Conservation (phyloP, 495 filamentous ascomycete genomes). For the Xylaria palmicola region DNA sequence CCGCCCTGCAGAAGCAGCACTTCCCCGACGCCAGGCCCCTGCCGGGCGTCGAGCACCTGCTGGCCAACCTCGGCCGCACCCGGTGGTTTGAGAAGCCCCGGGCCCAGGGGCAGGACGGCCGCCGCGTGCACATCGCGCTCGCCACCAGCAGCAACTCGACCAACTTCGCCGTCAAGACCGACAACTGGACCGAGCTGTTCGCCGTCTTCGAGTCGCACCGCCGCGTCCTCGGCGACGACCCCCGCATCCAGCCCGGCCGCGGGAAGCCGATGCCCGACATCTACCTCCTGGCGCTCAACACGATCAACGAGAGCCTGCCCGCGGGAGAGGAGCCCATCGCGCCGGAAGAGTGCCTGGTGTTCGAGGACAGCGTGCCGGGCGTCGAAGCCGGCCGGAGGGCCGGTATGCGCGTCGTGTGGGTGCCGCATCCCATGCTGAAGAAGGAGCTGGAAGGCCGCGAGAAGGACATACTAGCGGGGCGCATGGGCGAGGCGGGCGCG, state of each 20-base stretch:
- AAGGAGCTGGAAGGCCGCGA: conserved; percentile 74
- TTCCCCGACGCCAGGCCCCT: conserved; percentile 76
- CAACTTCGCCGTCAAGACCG: conserved; percentile 80
- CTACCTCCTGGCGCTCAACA: conserved; percentile 81
- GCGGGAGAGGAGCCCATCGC: conserved; percentile 65
- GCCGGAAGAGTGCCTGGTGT: conserved; percentile 90
- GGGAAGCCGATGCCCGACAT: conserved; percentile 97
- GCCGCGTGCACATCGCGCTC: conserved; percentile 74
- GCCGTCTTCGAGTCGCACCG: conserved; percentile 63
- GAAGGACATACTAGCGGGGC: conserved; percentile 78
- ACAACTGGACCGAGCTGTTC: conserved; percentile 73
- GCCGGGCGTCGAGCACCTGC: conserved; percentile 71
- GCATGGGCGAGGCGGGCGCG: conserved; percentile 63
- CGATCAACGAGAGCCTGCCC: conserved; percentile 71
- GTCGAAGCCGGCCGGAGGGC: conserved; percentile 89
- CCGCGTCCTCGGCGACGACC: conserved; percentile 83
- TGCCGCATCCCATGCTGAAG: conserved; percentile 78
- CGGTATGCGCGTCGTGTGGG: conserved; percentile 95
- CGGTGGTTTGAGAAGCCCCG: conserved; percentile 42
- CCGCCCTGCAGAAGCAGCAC: conserved; percentile 60
- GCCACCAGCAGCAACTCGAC: conserved; percentile 71
- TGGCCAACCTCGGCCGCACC: conserved; percentile 52
- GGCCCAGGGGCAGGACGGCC: conserved; percentile 26
- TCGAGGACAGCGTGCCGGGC: conserved; percentile 91
- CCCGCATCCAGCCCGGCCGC: conserved; percentile 70